phyloP scores from a whole-genome alignment of 1,284 basidiomycete species.

The Fistulina hepatica region DNA sequence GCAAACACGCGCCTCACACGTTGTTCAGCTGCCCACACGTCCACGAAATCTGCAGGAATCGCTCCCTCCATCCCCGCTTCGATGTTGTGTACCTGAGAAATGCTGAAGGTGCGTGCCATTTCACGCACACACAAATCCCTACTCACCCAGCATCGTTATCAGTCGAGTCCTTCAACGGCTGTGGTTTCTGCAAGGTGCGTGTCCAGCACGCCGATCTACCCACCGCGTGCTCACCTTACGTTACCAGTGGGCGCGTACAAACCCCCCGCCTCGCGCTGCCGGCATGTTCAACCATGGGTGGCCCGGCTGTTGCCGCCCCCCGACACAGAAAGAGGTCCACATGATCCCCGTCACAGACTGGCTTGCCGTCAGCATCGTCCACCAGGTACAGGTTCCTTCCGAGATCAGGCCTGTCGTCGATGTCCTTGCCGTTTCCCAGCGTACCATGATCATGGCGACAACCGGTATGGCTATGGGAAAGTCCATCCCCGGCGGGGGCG shows the following conservation, averaged over 20 bases:
- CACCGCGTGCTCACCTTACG: slow-evolving; percentile 17
- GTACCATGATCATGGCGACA: too few species aligned
- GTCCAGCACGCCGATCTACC: slow-evolving; percentile 17
- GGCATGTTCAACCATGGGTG: slow-evolving; percentile 62
- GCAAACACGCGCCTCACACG: slow-evolving; percentile 13
- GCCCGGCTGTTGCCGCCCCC: slow-evolving; percentile 75
- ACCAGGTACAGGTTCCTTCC: slow-evolving; percentile 54
- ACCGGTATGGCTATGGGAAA: too few species aligned
- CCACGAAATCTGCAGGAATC: slow-evolving; percentile 62
- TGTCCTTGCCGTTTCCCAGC: too few species aligned
- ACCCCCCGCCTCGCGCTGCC: slow-evolving; percentile 39
- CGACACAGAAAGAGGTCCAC: slow-evolving; percentile 42
- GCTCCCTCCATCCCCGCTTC: slow-evolving; percentile 55
- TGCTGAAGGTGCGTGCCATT: slow-evolving; percentile 54
- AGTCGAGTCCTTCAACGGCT: slow-evolving; percentile 75
- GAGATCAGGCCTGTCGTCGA: too few species aligned
- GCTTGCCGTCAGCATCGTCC: slow-evolving; percentile 62
- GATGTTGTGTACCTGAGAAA: slow-evolving; percentile 71
- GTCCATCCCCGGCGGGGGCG: too few species aligned
- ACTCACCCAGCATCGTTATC: slow-evolving; percentile 12
- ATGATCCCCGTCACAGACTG: slow-evolving; percentile 66
- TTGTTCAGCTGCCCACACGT: slow-evolving; percentile 57
- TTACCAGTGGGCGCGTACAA: slow-evolving; percentile 54
- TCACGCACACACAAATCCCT: slow-evolving; percentile 7
- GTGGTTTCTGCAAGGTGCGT: slow-evolving; percentile 73